Evolutionary conservation across 2,329 filamentous ascomycete species (phyloP), one percentile per base, ranked within the genome.

Genomic region (Cladosporium sp.): DNA sequence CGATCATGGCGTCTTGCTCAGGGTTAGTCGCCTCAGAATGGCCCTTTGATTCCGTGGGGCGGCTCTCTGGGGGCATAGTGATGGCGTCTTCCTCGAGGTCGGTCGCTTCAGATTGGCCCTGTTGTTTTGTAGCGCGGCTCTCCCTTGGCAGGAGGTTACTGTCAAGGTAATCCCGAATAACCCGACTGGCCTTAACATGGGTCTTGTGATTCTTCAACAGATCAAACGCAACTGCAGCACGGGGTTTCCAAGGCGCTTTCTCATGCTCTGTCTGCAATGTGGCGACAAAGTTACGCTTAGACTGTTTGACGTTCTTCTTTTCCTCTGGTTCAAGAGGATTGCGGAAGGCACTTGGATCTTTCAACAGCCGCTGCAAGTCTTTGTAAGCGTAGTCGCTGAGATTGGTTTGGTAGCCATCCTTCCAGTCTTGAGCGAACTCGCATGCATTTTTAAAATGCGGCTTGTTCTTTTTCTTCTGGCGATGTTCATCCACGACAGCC

Each of bases 211-310:
- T 11, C 27, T 13, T 48, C 36, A 48, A 24, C 12, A 32, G 37
- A 17, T 40, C 45, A 20, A 48, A 22, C 18, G 38, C 45, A 3
- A 48, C 37, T 27, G 29, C 36, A 3, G 18, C 45, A 18, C 37
- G 30, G 4, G 45, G 30, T 27, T 48, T 48, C 37, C 37, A 48
- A 13, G 45, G 45, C 22, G 29, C 37, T 36, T 48, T 38, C 2
- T 41, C 37, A 27, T 37, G 41, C 15, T 30, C 27, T 11, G 45
- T 19, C 7, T 22, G 45, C 19, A 48, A 7, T 2, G 15, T 24
- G 12, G 13, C 27, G 12, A 18, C 37, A 13, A 48, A 34, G 12
- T 40, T 27, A 24, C 36, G 44, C 4, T 20, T 30, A 7, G 27
- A 5, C 12, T 38, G 22, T 7, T 47, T 47, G 44, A 24, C 11